Conservation (phyloP, 192 early-diverging fungal genomes). For the Thamnidium elegans region DNA sequence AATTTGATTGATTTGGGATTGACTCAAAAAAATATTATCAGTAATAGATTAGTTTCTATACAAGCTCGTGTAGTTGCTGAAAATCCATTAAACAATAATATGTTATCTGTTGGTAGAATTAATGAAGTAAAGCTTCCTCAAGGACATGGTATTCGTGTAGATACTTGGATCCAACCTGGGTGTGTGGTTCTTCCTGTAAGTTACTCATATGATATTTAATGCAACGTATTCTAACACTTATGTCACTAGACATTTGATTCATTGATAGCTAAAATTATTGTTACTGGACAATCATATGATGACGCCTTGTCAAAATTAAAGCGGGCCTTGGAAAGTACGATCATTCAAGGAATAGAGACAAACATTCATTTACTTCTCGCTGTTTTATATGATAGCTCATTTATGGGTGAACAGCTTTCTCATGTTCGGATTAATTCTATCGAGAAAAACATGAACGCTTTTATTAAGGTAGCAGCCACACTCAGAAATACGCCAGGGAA, state of each 20-base stretch:
- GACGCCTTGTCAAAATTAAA: slow-evolving; percentile 59
- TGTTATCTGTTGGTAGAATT: slow-evolving; percentile 31
- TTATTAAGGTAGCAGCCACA: background rate
- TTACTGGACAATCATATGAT: slow-evolving; percentile 69
- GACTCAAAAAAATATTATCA: slow-evolving; percentile 79
- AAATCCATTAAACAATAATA: slow-evolving; percentile 66
- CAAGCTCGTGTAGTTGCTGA: slow-evolving; percentile 96
- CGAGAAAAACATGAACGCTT: slow-evolving; percentile 33
- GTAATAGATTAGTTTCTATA: slow-evolving; percentile 73
- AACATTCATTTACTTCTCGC: slow-evolving; percentile 87
- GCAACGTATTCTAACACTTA: slow-evolving; percentile 41
- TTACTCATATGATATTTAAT: background rate
- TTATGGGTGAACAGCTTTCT: slow-evolving; percentile 52
- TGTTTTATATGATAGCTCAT: slow-evolving; percentile 71
- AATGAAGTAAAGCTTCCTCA: slow-evolving; percentile 68
- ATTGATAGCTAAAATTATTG: slow-evolving; percentile 92
- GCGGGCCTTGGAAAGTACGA: slow-evolving; percentile 6
- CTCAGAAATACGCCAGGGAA: background rate
- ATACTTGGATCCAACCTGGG: slow-evolving; percentile 63
- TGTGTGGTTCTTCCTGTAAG: slow-evolving; percentile 70
- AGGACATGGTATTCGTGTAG: slow-evolving; percentile 79
- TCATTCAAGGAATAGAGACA: slow-evolving; percentile 79
- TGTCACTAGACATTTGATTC: slow-evolving; percentile 70
- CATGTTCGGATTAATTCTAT: slow-evolving; percentile 87
- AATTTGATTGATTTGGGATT: slow-evolving; percentile 38